These are phyloP conservation scores for Cyclotella sp. DNA, from an alignment of 108 stramenopile species.

Conservation along the genomic window DNA sequence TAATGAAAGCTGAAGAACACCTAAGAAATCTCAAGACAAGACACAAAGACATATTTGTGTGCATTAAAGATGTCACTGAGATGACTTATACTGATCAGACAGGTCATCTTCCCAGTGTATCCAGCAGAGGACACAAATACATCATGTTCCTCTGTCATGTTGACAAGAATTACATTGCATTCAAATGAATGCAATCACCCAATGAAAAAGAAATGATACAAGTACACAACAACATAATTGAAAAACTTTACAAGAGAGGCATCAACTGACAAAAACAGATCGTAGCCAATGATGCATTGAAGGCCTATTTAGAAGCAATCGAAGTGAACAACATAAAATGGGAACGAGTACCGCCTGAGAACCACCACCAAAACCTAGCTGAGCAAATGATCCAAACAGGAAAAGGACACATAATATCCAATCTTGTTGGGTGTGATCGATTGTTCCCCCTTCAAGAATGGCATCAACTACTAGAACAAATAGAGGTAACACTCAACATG, in stretches of 20 bases:
- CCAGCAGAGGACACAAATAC: no score
- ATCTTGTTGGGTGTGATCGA: neutral
- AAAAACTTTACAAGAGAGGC: no score
- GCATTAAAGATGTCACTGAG: neutral
- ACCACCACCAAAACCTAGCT: neutral
- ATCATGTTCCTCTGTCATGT: no score
- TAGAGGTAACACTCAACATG: neutral
- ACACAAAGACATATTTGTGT: neutral
- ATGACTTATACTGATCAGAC: constrained; percentile 26
- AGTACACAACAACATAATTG: no score
- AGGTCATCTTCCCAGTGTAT: neutral
- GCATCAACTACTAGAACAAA: neutral
- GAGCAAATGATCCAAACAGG: neutral
- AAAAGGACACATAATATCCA: neutral
- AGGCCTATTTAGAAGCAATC: neutral
- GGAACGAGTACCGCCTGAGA: neutral
- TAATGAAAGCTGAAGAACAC: neutral
- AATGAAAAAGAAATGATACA: no score
- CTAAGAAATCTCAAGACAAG: neutral
- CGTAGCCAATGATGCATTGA: neutral
- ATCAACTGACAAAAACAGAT: neutral
- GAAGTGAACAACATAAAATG: neutral
- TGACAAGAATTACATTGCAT: no score
- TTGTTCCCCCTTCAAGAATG: neutral
- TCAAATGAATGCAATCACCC: no score